A percentile compares a stretch with the other conserved stretches of the same genome.
Conservation (phyloP, 2,329 filamentous ascomycete genomes). For the Ophiostoma sp. region DNA sequence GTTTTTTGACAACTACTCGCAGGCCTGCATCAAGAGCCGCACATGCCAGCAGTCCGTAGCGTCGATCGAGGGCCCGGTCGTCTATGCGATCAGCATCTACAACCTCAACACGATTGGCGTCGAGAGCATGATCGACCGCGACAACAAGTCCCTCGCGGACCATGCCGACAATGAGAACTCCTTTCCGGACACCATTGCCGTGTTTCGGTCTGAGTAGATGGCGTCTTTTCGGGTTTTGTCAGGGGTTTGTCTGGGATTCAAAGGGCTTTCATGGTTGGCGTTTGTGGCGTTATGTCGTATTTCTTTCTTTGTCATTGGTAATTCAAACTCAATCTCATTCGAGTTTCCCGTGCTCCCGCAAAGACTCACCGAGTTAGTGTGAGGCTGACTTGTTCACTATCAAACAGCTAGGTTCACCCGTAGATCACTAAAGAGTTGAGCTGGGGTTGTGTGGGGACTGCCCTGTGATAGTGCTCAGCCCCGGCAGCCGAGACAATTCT, state of each 20-base stretch:
- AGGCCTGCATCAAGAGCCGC: constrained; percentile 40
- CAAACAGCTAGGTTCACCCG: too few relatives aligned
- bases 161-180: constrained; percentile 38
- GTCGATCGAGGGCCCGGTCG: constrained; percentile 29
- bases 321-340: too few relatives aligned
- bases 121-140: constrained; percentile 37
- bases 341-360: too few relatives aligned
- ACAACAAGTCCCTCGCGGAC: constrained; percentile 35
- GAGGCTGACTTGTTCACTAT: too few relatives aligned
- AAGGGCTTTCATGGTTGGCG: background rate
- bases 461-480: too few relatives aligned
- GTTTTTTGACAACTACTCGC: constrained; percentile 61
- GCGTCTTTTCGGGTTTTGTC: background rate
- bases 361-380: too few relatives aligned
- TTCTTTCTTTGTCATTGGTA: background rate
- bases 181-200: constrained; percentile 37
- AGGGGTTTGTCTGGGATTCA: background rate
- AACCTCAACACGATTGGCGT: constrained; percentile 44
- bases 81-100: constrained; percentile 36
- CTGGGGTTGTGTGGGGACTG: too few relatives aligned
- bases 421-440: too few relatives aligned
- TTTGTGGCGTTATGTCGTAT: background rate
- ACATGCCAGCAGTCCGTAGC: constrained; percentile 45
- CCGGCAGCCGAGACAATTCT: too few relatives aligned
- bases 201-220: constrained; percentile 27